Conservation (phyloP, 1,139 yeast genomes). For the Protomyces arabidopsidicola region DNA sequence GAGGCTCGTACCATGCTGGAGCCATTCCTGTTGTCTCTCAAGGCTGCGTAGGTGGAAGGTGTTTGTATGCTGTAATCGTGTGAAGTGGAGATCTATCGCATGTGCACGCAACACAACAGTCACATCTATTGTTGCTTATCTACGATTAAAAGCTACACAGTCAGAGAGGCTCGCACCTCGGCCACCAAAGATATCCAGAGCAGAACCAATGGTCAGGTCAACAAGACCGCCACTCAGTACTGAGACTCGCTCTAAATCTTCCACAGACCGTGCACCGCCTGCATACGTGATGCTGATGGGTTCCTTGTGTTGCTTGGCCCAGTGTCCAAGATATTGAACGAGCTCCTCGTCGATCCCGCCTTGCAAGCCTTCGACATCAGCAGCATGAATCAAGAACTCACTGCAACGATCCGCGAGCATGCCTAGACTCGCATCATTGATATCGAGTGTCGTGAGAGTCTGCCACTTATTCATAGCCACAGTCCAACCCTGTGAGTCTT, state of each 20-base stretch:
- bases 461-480: slow-evolving; percentile 99
- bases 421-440: slow-evolving; percentile 52
- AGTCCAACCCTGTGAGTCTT: slow-evolving; percentile 57
- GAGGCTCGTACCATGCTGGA: slow-evolving; percentile 27
- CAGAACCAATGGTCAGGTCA: slow-evolving; percentile 87
- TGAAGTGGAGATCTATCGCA: too few relatives aligned
- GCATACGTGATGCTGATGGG: slow-evolving; percentile 82
- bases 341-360: slow-evolving; percentile 80
- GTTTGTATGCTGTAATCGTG: too few relatives aligned
- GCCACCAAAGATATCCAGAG: slow-evolving; percentile 93
- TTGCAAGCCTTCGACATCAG: slow-evolving; percentile 96
- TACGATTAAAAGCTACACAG: slow-evolving; percentile 63
- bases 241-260: slow-evolving; percentile 63
- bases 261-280: slow-evolving; percentile 81
- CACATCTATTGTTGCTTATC: neutral
- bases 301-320: slow-evolving; percentile 46
- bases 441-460: slow-evolving; percentile 63
- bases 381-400: slow-evolving; percentile 92
- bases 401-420: slow-evolving; percentile 61
- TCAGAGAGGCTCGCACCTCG: slow-evolving; percentile 67
- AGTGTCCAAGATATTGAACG: slow-evolving; percentile 65
- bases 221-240: slow-evolving; percentile 71
- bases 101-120: neutral
- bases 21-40: neutral
- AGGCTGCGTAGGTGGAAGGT: too few relatives aligned